Evolutionary conservation across 1,284 basidiomycete species (phyloP).

Genomic region (Ganoderma lingzhi): DNA sequence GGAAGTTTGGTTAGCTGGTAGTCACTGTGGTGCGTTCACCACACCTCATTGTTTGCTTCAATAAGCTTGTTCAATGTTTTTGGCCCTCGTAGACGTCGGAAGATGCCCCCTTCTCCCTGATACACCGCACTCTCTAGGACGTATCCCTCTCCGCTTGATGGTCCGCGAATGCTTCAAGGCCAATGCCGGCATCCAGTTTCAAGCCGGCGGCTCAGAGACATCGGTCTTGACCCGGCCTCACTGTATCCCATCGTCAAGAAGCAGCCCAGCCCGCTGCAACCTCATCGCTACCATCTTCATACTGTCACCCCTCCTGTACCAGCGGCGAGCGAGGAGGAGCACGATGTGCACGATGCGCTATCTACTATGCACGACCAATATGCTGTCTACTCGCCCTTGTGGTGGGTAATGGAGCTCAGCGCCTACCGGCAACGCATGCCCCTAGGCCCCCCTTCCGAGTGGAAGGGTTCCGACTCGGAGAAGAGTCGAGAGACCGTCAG

Average conservation of each 20-base stretch:
- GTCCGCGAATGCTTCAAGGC: slow-evolving; percentile 61
- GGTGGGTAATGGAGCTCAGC: slow-evolving; percentile 63
- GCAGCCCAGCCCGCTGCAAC: slow-evolving; percentile 11
- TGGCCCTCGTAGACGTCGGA: slow-evolving; percentile 52
- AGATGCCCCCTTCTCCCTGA: slow-evolving; percentile 62
- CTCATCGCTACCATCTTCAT: background rate
- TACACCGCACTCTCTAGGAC: slow-evolving; percentile 59
- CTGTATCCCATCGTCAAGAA: slow-evolving; percentile 40
- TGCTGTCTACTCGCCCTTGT: slow-evolving; percentile 43
- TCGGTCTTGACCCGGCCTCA: slow-evolving; percentile 55
- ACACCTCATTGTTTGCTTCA: background rate
- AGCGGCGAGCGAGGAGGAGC: slow-evolving; percentile 58
- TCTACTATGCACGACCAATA: slow-evolving; percentile 63
- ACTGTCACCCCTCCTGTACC: slow-evolving; percentile 12
- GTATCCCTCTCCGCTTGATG: slow-evolving; percentile 74
- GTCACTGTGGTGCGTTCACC: slow-evolving; percentile 53
- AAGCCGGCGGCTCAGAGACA: slow-evolving; percentile 49
- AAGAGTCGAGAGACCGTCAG: background rate
- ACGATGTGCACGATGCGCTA: slow-evolving; percentile 53
- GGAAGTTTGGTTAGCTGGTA: slow-evolving; percentile 63
- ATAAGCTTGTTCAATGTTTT: too few relatives aligned
- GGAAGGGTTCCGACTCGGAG: background rate
- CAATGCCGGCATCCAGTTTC: slow-evolving; percentile 48
- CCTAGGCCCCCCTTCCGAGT: background rate
- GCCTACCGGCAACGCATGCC: background rate